Conservation (phyloP, 306 rosid genomes). For the Sphenostylis stenocarpa region DNA sequence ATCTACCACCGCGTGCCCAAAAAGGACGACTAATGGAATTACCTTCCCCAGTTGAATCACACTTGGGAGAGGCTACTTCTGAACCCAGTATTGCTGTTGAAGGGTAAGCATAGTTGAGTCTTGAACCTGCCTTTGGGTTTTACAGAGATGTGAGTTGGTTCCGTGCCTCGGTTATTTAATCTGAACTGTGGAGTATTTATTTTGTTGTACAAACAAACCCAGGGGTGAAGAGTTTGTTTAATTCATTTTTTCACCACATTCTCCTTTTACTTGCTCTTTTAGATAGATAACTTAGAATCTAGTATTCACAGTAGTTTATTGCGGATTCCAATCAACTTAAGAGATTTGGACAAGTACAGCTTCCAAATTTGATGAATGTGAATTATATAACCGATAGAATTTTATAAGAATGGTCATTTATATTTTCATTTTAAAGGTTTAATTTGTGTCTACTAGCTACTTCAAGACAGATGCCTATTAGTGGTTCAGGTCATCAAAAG, state of each 20-base stretch:
- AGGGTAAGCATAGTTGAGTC: constrained; percentile 31
- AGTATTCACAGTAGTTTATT: constrained; percentile 35
- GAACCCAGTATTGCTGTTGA: constrained; percentile 52
- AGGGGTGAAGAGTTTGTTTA: constrained; percentile 44
- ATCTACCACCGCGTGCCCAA: constrained; percentile 91
- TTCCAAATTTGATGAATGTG: constrained; percentile 39
- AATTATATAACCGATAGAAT: constrained; percentile 44
- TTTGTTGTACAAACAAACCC: constrained; percentile 55
- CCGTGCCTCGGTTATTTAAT: constrained; percentile 28
- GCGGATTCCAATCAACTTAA: constrained; percentile 37
- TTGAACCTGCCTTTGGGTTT: constrained; percentile 37
- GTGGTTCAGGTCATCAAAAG: not conserved
- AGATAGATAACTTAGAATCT: constrained; percentile 36
- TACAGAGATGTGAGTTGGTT: constrained; percentile 20
- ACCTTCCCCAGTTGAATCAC: constrained; percentile 54
- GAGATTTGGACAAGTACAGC: constrained; percentile 30
- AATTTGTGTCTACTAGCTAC: not conserved
- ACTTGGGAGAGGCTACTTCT: constrained; percentile 50
- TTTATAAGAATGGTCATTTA: constrained; percentile 45
- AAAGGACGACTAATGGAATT: constrained; percentile 63
- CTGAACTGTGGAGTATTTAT: constrained; percentile 34
- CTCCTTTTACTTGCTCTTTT: not conserved
- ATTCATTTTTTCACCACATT: constrained; percentile 12
- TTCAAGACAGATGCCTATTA: not conserved
- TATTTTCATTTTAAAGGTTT: constrained; percentile 26